Evolutionary conservation across 768 basidiomycete genomes (phyloP).

Genomic region (Cyathus striatus): DNA sequence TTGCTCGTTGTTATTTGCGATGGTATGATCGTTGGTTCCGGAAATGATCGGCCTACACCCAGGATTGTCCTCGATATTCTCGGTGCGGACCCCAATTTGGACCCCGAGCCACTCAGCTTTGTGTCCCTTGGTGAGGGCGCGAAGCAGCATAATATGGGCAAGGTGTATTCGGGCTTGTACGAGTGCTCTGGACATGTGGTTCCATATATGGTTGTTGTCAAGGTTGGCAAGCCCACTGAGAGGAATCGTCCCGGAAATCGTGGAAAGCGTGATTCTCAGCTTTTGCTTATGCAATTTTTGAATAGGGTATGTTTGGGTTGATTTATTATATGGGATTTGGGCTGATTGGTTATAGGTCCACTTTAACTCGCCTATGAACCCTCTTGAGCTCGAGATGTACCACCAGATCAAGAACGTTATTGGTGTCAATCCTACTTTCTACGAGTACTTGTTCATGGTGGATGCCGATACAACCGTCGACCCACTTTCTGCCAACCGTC

Average conservation of each 20-base stretch:
- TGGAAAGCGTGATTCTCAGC: conserved; percentile 97
- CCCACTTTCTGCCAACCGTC: conserved; percentile 79
- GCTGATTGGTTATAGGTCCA: conserved; percentile 88
- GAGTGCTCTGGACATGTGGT: conserved; percentile 94
- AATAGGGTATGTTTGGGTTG: too few relatives aligned
- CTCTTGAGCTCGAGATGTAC: conserved; percentile 95
- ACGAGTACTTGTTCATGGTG: conserved; percentile 91
- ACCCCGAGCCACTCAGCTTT: conserved; percentile 95
- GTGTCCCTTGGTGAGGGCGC: conserved; percentile 90
- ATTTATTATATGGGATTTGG: too few relatives aligned
- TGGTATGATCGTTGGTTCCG: conserved; percentile 96
- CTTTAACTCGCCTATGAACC: conserved; percentile 95
- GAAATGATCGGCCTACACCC: conserved; percentile 94
- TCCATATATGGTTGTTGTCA: conserved; percentile 88
- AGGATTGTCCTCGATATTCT: conserved; percentile 96
- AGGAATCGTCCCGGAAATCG: conserved; percentile 92
- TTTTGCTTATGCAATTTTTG: conserved; percentile 94
- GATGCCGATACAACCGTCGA: conserved; percentile 96
- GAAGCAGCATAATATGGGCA: conserved; percentile 97
- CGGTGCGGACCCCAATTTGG: conserved; percentile 86
- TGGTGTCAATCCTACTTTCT: conserved; percentile 97
- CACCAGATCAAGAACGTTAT: conserved; percentile 99
- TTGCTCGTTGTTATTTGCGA: conserved; percentile 91
- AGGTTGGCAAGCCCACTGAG: conserved; percentile 94
- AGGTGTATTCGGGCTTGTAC: conserved; percentile 94